Conservation (phyloP, 495 filamentous ascomycete species). For the Halenospora varia region DNA sequence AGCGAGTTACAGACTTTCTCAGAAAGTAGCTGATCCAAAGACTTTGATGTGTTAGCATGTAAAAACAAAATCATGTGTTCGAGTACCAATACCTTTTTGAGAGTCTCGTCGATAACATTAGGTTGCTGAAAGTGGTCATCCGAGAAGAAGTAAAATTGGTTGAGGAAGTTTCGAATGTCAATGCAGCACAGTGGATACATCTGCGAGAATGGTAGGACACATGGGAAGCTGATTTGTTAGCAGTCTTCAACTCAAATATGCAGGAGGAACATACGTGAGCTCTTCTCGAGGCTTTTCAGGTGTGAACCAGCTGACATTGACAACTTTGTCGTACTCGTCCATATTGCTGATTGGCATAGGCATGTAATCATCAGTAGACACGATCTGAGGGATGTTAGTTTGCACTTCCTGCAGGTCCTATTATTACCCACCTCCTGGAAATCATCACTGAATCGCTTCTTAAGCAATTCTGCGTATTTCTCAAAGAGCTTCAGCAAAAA, state of each 20-base stretch:
- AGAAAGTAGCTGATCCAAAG: constrained; percentile 86
- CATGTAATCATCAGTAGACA: constrained; percentile 98
- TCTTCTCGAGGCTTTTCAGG: constrained; percentile 74
- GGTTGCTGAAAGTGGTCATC: constrained; percentile 90
- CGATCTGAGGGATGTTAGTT: constrained; percentile 54
- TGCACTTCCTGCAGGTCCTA: background rate
- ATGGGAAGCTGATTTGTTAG: constrained; percentile 65
- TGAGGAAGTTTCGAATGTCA: constrained; percentile 92
- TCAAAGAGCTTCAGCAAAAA: constrained; percentile 84
- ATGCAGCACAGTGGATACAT: constrained; percentile 99
- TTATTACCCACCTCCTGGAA: constrained; percentile 70
- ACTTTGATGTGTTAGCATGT: too few species aligned
- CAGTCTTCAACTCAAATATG: background rate
- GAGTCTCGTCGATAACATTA: constrained; percentile 80
- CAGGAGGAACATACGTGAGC: constrained; percentile 55
- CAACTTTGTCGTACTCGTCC: constrained; percentile 94
- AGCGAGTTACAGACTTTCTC: constrained; percentile 86
- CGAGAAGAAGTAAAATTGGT: constrained; percentile 93
- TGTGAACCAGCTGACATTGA: constrained; percentile 88
- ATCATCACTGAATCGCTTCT: constrained; percentile 83
- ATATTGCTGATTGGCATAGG: constrained; percentile 88
- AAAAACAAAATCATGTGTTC: too few species aligned
- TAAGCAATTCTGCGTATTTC: constrained; percentile 90
- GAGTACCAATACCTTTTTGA: constrained; percentile 64
- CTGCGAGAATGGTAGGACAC: constrained; percentile 91